phyloP scores from a whole-genome alignment of 148 eudicot species.

The Hydrangea macrophylla region DNA sequence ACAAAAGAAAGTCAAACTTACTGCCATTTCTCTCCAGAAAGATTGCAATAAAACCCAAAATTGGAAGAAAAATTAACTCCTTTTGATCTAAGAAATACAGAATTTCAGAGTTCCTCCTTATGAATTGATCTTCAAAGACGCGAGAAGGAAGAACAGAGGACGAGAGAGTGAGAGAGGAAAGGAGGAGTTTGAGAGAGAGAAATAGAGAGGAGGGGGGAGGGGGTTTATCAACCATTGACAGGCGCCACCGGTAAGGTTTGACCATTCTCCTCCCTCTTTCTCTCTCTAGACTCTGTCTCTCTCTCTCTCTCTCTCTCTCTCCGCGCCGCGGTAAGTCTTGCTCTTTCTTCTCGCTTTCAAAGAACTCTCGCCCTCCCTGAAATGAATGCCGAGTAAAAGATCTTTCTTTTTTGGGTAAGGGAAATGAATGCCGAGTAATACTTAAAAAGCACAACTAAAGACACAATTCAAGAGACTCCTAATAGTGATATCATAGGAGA shows the following conservation, averaged over 20 bases:
- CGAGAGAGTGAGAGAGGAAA: not conserved
- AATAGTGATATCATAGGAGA: no score
- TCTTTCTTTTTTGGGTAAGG: not conserved
- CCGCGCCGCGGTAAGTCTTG: not conserved
- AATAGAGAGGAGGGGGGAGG: not conserved
- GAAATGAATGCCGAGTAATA: no score
- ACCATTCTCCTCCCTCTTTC: conserved; percentile 11
- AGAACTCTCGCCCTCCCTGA: not conserved
- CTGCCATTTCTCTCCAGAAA: conserved; percentile 11
- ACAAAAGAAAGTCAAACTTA: not conserved
- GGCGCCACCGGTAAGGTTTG: conserved; percentile 24
- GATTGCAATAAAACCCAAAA: not conserved
- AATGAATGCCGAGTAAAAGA: not conserved
- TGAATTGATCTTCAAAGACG: not conserved
- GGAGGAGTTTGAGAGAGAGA: not conserved
- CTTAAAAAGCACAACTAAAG: no score
- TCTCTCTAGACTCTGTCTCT: not conserved
- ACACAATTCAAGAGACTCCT: no score
- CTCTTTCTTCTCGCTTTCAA: not conserved
- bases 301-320: not conserved
- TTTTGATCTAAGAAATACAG: not conserved
- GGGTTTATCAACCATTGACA: conserved; percentile 24
- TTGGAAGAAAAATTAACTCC: not conserved
- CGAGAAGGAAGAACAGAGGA: not conserved
- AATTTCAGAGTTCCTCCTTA: not conserved